Evolutionary conservation across 1,284 basidiomycete genomes (phyloP).

Genomic region (Puccinia triticina): DNA sequence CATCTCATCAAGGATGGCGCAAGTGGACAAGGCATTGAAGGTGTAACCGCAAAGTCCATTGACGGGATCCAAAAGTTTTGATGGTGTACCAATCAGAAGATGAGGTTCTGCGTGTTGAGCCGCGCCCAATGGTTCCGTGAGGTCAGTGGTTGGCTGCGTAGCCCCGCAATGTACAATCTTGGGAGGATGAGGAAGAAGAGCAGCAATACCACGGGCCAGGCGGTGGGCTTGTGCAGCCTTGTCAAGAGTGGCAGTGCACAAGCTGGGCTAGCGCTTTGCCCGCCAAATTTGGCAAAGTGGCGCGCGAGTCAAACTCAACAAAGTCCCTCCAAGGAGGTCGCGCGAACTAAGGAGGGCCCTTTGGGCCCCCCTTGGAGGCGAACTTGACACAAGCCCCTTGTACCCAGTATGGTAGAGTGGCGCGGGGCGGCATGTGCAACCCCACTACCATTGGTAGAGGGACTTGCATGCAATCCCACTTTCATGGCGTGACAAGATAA

Average conservation of each 20-base stretch:
- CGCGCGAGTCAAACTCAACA: no score
- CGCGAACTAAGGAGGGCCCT: no score
- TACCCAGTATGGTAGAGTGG: no score
- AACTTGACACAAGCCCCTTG: no score
- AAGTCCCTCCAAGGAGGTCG: no score
- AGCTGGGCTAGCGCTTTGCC: no score
- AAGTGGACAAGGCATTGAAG: conserved; percentile 20
- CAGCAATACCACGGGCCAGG: conserved; percentile 91
- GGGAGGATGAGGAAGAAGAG: conserved; percentile 66
- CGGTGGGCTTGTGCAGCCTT: conserved; percentile 97
- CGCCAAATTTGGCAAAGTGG: no score
- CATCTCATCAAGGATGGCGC: conserved; percentile 78
- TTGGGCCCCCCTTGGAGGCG: no score
- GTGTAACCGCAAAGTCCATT: conserved; percentile 64
- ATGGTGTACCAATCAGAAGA: conserved; percentile 93
- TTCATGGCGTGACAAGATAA: no score
- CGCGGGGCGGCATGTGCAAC: no score
- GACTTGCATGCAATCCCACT: no score
- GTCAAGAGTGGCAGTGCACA: conserved; percentile 94
- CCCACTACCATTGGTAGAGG: no score
- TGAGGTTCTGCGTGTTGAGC: conserved; percentile 75
- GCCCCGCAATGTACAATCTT: conserved; percentile 71
- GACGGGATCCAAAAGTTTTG: conserved; percentile 90
- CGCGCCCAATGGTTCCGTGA: not conserved
- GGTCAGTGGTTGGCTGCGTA: conserved; percentile 76